Evolutionary conservation across 345 rosid genomes (phyloP).

Genomic region (Citrus medica): DNA sequence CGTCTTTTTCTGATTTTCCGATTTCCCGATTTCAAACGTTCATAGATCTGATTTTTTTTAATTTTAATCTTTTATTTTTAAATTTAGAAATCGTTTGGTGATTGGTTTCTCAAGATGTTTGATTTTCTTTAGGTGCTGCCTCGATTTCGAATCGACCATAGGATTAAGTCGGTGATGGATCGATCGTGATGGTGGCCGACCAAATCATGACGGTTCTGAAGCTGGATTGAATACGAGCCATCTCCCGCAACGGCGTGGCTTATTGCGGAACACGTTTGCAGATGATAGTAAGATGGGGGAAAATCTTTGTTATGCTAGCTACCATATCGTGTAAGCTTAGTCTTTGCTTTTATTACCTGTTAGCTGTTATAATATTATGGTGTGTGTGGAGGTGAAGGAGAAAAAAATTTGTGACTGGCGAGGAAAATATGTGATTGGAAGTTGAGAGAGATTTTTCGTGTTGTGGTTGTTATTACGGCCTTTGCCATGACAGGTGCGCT

Average conservation of each 20-base stretch:
- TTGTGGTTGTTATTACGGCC: constrained; percentile 49
- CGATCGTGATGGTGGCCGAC: too few relatives aligned
- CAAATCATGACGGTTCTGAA: background rate
- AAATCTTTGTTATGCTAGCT: background rate
- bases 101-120: background rate
- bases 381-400: background rate
- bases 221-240: background rate
- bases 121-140: background rate
- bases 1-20: background rate
- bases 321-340: background rate
- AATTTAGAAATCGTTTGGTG: too few relatives aligned
- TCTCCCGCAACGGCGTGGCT: background rate
- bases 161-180: background rate
- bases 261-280: background rate
- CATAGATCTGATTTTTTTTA: background rate
- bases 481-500: constrained; percentile 98
- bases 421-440: background rate
- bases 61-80: too few relatives aligned
- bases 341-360: background rate
- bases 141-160: background rate
- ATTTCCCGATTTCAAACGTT: background rate
- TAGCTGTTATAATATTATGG: background rate
- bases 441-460: constrained; percentile 8
- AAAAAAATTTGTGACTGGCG: background rate
- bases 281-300: background rate